Evolutionary conservation across 352 stramenopile genomes (phyloP), one percentile per base, ranked within the genome.

Genomic region (Phytophthora megakarya): DNA sequence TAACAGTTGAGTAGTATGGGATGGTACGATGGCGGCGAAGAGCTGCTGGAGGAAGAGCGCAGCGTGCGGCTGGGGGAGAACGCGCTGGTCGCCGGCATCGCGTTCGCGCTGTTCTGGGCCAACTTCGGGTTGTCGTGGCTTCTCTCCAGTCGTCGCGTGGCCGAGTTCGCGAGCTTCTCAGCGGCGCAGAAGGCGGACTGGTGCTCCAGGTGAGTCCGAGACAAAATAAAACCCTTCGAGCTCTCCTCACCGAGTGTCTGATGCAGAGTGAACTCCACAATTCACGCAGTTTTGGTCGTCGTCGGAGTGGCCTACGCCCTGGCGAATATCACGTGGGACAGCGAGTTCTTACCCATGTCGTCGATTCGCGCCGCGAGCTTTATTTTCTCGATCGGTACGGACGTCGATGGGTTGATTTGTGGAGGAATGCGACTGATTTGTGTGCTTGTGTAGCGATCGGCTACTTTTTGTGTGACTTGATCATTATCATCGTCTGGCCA

Each of bases 401-500:
- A 3, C 0, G 3, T 70, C 18, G 44, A 45, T 39, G 18, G 28
- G 32, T 44, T 59, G 15, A 30, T 22, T 1, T 12, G 8, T 28
- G 8, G 22, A 39, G 23, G 19, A 21, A 47, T 22, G 2, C 51
- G 25, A 21, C 42, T 61, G 23, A 52, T 12, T 49, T 51, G 60
- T n/a, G 19, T 50, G 13, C 15, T 42, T 54, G n/a, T 50, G 18
- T 63, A 92, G 84, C 84, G 6, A 90, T 92, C 59, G 84, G 82
- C 21, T 93, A 92, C 52, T 93, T 93, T 61, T 39, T 86, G 13
- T 92, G 80, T 58, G 84, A 93, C 73, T 63, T 93, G 11, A 88
- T 92, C 46, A 83, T 93, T 57, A 88, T 93, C 45, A 78, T 93
- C 21, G 45, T 86, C 19, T 93, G 84, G 84, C 84, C 84, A 3